Base-by-base conservation (phyloP, 257 asterid species). In the Solanum peruvianum region DNA sequence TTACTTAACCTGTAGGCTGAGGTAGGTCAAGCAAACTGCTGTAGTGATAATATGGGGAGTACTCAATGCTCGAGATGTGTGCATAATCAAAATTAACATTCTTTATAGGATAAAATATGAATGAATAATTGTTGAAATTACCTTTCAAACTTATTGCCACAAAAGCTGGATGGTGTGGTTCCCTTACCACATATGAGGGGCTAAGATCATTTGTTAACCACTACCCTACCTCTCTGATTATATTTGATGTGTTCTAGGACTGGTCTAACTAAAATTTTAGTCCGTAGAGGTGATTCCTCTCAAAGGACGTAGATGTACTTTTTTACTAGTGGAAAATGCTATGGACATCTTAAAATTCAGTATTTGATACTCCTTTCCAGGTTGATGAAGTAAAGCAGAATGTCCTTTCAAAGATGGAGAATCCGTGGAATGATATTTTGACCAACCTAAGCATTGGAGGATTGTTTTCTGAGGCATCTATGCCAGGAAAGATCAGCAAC, bases 391-490 rank as follows among this genome's bases (percentile, higher is more conserved):
- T 81, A 87, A 86, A 75, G 78, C 90, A 92, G 37, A 85, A 70
- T 86, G 89, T 81, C 66, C 91, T 90, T 45, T 86, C 83, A 77
- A 88, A 35, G 35, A 72, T 91, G 33, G 81, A 69, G n/a, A 64
- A 86, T 58, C 91, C 91, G 62, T 95, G 98, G 99, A 95, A 92
- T 92, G 98, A 95, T 88, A 87, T 84, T 92, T 89, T 93, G 90
- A 96, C 98, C 81, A 90, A 90, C 90, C 92, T 96, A 93, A 95
- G 98, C 93, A 94, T 94, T 86, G 98, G 99, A 86, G 98, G 95
- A 86, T 90, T 95, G 89, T 94, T 95, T 45, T 93, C 97, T 86
- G 98, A 94, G 90, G 92, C 92, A 91, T 95, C 98, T 31, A 78
- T 93, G 93, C 95, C 88, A 92, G 91, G 94, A 23, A 93, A 90